phyloP scores from a whole-genome alignment of 495 filamentous ascomycete species.

The Penicillium canariense region DNA sequence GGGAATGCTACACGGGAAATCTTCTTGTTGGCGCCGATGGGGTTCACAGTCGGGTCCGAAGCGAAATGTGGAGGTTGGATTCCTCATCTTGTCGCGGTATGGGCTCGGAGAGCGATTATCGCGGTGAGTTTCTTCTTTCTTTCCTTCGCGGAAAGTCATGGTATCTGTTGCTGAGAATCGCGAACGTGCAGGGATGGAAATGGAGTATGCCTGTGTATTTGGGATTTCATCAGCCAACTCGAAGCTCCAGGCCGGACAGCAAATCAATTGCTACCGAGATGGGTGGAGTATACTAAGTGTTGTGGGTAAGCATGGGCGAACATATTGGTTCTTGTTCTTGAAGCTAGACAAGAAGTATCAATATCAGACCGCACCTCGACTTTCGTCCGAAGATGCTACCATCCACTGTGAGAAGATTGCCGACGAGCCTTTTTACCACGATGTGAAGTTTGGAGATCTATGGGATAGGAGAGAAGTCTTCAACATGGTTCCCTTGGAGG shows the following conservation, averaged over 20 bases:
- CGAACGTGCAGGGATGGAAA: slow-evolving; percentile 14
- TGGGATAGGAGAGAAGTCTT: not conserved
- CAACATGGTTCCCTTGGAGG: not conserved
- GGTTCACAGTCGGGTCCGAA: slow-evolving; percentile 30
- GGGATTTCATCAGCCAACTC: slow-evolving; percentile 15
- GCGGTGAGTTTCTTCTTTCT: too few relatives aligned
- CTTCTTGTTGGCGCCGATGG: slow-evolving; percentile 15
- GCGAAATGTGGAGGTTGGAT: slow-evolving; percentile 5
- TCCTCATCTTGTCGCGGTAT: too few relatives aligned
- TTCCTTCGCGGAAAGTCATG: too few relatives aligned
- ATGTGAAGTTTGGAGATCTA: not conserved
- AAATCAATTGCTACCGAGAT: not conserved
- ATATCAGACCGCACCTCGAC: not conserved
- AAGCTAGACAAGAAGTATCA: not conserved
- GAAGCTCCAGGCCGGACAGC: not conserved
- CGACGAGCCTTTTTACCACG: not conserved
- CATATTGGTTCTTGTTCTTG: not conserved
- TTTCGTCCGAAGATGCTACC: not conserved
- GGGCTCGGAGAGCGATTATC: too few relatives aligned
- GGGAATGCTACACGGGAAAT: slow-evolving; percentile 20
- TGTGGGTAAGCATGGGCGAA: not conserved
- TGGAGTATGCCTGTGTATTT: slow-evolving; percentile 21
- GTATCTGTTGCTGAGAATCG: not conserved
- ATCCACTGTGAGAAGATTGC: not conserved
- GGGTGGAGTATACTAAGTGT: not conserved